These are phyloP conservation scores for Chlamydomonas sp. DNA, from an alignment of 139 green algal species.

Conservation along the genomic window DNA sequence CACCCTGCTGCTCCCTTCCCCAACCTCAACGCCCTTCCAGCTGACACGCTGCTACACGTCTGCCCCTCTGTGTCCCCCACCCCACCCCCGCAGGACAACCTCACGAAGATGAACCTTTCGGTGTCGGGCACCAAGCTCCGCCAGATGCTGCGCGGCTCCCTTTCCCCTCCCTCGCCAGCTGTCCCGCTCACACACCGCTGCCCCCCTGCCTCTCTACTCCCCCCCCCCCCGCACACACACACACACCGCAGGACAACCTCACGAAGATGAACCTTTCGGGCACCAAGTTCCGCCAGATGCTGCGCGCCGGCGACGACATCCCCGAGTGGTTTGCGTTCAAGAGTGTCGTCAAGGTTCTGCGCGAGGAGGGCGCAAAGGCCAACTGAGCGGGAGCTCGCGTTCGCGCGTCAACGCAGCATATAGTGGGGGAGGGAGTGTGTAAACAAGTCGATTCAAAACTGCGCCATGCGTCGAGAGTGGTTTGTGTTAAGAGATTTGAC, in stretches of 20 bases:
- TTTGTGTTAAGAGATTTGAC: too few relatives aligned
- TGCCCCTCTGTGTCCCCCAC: too few relatives aligned
- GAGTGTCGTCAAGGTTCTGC: conserved; percentile 60
- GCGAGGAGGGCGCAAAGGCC: conserved; percentile 39
- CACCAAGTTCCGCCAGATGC: conserved; percentile 92
- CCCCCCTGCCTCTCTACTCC: background rate
- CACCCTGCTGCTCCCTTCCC: too few relatives aligned
- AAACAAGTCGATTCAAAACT: too few relatives aligned
- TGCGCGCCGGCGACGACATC: conserved; percentile 81
- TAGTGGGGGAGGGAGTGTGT: too few relatives aligned
- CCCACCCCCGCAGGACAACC: too few relatives aligned
- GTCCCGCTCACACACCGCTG: background rate
- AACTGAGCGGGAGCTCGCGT: background rate
- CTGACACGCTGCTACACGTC: background rate
- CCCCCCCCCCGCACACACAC: too few relatives aligned
- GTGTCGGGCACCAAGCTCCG: conserved; percentile 80
- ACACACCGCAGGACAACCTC: background rate
- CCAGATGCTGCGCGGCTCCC: conserved; percentile 69
- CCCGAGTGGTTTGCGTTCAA: conserved; percentile 97
- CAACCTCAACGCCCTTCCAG: too few relatives aligned
- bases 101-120: conserved; percentile 13
- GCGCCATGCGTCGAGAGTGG: too few relatives aligned
- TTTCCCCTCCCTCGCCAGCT: background rate
- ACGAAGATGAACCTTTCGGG: conserved; percentile 24
- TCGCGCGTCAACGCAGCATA: too few relatives aligned